Conservation (phyloP, 2,329 filamentous ascomycete species). For the Akanthomyces lecanii region DNA sequence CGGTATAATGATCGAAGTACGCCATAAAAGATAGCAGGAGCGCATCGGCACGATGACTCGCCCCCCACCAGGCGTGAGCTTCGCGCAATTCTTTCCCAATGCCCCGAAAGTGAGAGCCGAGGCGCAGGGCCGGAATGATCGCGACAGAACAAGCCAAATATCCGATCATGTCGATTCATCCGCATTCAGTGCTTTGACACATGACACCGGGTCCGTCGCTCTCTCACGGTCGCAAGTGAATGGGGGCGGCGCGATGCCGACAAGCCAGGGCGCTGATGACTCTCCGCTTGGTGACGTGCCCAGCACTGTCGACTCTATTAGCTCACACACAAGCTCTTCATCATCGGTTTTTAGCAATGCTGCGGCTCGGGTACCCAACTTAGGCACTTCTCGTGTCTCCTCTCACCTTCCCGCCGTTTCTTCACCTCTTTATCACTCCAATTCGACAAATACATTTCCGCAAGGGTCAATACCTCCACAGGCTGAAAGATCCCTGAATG, state of each 20-base stretch:
- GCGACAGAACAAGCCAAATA: slow-evolving; percentile 28
- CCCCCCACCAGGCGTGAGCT: slow-evolving; percentile 67
- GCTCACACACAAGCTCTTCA: slow-evolving; percentile 64
- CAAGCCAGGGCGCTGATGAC: slow-evolving; percentile 52
- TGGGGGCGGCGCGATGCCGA: slow-evolving; percentile 30
- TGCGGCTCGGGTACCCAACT: slow-evolving; percentile 38
- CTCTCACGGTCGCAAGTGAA: slow-evolving; percentile 12
- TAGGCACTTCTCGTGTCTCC: slow-evolving; percentile 32
- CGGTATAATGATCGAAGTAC: slow-evolving; percentile 55
- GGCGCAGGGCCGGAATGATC: slow-evolving; percentile 36
- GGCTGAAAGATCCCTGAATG: background rate
- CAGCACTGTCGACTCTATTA: slow-evolving; percentile 67
- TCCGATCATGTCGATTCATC: slow-evolving; percentile 23
- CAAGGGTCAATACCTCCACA: background rate
- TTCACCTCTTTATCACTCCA: slow-evolving; percentile 35
- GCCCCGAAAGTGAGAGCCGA: slow-evolving; percentile 61
- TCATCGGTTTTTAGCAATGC: slow-evolving; percentile 66
- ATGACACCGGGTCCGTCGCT: slow-evolving; percentile 21
- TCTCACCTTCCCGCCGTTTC: slow-evolving; percentile 8
- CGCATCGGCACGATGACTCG: slow-evolving; percentile 68
- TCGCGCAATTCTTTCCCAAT: slow-evolving; percentile 81
- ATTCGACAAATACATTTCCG: background rate
- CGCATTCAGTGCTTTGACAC: slow-evolving; percentile 23
- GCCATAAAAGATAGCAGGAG: slow-evolving; percentile 49
- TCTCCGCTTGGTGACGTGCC: slow-evolving; percentile 61